Conservation (phyloP, 2,329 filamentous ascomycete species). For the Talaromyces amestolkiae region DNA sequence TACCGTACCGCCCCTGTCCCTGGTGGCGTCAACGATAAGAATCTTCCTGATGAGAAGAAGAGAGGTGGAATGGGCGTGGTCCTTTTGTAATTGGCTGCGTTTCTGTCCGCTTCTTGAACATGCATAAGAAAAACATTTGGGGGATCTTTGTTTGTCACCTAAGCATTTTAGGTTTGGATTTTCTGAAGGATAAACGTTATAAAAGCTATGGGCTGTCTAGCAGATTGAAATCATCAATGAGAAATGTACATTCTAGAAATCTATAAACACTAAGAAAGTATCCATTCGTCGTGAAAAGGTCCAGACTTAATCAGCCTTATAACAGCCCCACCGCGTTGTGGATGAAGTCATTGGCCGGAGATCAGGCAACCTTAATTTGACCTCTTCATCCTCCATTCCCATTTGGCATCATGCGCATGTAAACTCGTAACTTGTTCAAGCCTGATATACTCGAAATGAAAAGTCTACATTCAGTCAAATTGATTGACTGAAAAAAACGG, state of each 20-base stretch:
- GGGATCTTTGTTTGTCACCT: neutral
- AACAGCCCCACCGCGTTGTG: slow-evolving; percentile 3
- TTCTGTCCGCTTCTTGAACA: neutral
- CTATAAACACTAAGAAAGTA: no score
- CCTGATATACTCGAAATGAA: neutral
- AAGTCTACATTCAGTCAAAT: neutral
- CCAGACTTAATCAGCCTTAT: neutral
- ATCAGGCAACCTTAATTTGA: slow-evolving; percentile 12
- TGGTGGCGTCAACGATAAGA: slow-evolving; percentile 78
- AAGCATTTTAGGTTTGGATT: neutral
- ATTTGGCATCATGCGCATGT: neutral
- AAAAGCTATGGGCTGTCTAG: neutral
- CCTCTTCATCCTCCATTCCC: neutral
- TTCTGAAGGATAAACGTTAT: neutral
- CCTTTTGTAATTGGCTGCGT: slow-evolving; percentile 58
- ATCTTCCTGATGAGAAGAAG: slow-evolving; percentile 70
- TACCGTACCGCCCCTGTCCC: slow-evolving; percentile 83
- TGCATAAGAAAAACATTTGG: neutral
- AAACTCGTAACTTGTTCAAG: neutral
- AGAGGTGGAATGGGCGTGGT: slow-evolving; percentile 88
- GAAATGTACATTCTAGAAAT: neutral
- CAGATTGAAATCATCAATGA: neutral
- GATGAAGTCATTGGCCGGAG: slow-evolving; percentile 4
- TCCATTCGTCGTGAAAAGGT: neutral
- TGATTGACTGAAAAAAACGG: neutral